A percentile compares a stretch with the other conserved stretches of the same genome.
These are phyloP conservation scores for Astrothelium macrocarpum DNA, from an alignment of 495 filamentous ascomycete species.

Conservation along the genomic window DNA sequence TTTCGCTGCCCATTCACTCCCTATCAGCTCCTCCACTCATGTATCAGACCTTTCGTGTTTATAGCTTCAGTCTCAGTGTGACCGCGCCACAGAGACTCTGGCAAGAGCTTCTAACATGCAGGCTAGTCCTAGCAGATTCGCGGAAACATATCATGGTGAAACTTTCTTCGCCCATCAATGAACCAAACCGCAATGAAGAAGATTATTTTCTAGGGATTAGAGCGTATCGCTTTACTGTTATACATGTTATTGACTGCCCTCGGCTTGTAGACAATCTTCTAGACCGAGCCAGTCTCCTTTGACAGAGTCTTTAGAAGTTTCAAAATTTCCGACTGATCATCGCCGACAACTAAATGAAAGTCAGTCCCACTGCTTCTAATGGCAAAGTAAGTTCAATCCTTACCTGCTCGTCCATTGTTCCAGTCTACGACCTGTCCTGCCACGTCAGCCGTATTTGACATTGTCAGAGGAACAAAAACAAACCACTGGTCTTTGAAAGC, in stretches of 20 bases:
- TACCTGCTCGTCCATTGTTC: constrained; percentile 72
- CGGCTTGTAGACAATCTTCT: constrained; percentile 9
- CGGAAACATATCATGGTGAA: no score
- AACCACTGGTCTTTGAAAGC: constrained; percentile 65
- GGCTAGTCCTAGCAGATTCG: no score
- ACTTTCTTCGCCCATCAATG: no score
- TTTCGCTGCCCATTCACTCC: no score
- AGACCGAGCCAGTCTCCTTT: constrained; percentile 33
- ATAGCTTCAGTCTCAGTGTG: no score
- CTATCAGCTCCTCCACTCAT: no score
- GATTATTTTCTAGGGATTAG: no score
- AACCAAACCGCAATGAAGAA: no score
- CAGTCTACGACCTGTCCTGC: constrained; percentile 59
- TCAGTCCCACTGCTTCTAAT: not conserved
- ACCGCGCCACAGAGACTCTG: no score
- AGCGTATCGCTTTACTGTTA: no score
- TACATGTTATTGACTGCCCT: not conserved
- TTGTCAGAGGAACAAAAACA: constrained; percentile 21
- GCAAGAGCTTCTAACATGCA: no score
- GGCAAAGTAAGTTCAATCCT: constrained; percentile 9
- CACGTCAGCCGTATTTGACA: constrained; percentile 37
- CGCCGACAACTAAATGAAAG: constrained; percentile 45
- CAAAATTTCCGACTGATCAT: constrained; percentile 74
- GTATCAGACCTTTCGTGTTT: no score
- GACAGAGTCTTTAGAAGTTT: constrained; percentile 58